phyloP scores from a whole-genome alignment of 2,329 filamentous ascomycete species.

The Ophiostoma sp. region DNA sequence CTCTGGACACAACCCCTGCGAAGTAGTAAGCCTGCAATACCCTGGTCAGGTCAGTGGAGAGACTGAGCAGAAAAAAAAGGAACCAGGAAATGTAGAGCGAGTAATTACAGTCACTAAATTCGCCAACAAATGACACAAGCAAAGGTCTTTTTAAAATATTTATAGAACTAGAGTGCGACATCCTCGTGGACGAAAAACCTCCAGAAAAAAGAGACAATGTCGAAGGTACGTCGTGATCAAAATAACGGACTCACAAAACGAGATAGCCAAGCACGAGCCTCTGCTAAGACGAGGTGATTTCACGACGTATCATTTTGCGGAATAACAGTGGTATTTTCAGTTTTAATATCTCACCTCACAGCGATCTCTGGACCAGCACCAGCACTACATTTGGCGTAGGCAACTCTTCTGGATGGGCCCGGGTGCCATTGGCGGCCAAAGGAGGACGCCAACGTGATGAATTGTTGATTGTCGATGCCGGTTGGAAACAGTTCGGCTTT shows the following conservation, averaged over 20 bases:
- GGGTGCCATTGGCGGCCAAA: neutral
- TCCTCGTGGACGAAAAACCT: neutral
- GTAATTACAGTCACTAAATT: neutral
- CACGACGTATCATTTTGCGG: conserved; percentile 13
- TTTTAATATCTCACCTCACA: conserved; percentile 1
- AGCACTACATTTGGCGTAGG: neutral
- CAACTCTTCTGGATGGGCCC: neutral
- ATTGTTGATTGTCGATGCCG: neutral
- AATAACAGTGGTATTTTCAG: conserved; percentile 13
- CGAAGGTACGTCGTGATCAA: neutral
- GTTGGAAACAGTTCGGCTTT: neutral
- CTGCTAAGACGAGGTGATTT: neutral
- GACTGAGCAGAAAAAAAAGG: neutral
- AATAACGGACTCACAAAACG: neutral
- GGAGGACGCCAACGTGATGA: neutral
- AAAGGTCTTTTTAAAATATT: neutral
- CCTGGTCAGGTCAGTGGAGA: neutral
- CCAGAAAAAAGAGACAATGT: neutral
- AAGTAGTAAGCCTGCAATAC: neutral
- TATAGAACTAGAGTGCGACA: neutral
- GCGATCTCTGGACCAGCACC: neutral
- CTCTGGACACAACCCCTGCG: neutral
- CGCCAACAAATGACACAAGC: neutral
- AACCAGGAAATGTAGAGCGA: neutral
- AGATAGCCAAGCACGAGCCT: neutral